Percentiles rank a stretch among this genome's conserved stretches.
Evolutionary conservation across 768 basidiomycete species (phyloP).

Genomic region (Hypholoma fasciculare): DNA sequence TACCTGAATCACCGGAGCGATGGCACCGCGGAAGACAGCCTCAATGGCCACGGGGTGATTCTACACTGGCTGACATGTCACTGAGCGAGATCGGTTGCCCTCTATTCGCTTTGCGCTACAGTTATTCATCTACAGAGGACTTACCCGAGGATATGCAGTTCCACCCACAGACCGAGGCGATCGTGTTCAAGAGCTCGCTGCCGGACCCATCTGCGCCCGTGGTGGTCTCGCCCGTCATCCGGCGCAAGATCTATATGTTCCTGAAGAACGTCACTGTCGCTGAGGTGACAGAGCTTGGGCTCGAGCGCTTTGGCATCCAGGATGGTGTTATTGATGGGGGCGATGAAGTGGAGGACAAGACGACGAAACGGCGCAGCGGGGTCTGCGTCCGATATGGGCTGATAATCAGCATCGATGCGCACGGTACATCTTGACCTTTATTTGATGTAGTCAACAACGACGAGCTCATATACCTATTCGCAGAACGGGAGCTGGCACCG

Average conservation of each 20-base stretch:
- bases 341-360: conserved; percentile 95
- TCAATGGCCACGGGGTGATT: conserved; percentile 40
- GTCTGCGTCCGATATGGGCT: conserved; percentile 84
- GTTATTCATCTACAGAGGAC: conserved; percentile 85
- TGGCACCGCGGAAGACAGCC: conserved; percentile 39
- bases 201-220: conserved; percentile 51
- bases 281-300: conserved; percentile 89
- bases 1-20: conserved; percentile 75
- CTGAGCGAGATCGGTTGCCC: conserved; percentile 49
- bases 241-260: conserved; percentile 86
- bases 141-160: conserved; percentile 95
- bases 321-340: conserved; percentile 99
- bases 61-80: conserved; percentile 40
- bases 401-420: conserved; percentile 54
- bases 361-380: conserved; percentile 75
- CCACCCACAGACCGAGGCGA: conserved; percentile 90
- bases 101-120: conserved; percentile 85
- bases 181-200: conserved; percentile 82
- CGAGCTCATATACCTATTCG: conserved; percentile 3
- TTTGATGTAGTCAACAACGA: conserved; percentile 32
- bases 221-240: conserved; percentile 56
- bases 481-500: conserved; percentile 79
- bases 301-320: conserved; percentile 92
- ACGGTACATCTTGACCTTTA: conserved; percentile 50
- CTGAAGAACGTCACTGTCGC: conserved; percentile 95